phyloP scores from a whole-genome alignment of 306 rosid genomes.

The Citrullus amarus region DNA sequence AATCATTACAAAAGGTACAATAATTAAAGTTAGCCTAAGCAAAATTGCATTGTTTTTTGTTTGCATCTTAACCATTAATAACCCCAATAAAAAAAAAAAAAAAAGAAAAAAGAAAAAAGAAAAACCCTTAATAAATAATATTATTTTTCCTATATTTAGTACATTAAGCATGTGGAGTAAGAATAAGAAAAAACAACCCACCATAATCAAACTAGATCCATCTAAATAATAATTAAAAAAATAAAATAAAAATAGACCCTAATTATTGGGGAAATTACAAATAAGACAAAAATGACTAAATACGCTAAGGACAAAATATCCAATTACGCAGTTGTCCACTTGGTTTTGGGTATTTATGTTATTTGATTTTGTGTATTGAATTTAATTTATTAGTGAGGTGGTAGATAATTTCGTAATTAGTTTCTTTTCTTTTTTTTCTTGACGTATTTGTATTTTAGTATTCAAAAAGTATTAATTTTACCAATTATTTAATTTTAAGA shows the following conservation, averaged over 20 bases:
- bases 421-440: no score
- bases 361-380: neutral
- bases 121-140: neutral
- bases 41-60: neutral
- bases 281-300: neutral
- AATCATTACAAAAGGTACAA: neutral
- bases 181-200: neutral
- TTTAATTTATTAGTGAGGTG: neutral
- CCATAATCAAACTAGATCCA: neutral
- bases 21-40: neutral
- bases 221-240: neutral
- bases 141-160: neutral
- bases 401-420: neutral
- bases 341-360: neutral
- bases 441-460: neutral
- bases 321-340: neutral
- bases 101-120: no score
- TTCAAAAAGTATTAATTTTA: neutral
- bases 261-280: neutral
- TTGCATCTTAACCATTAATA: neutral
- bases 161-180: neutral
- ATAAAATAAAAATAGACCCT: neutral
- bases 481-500: no score
- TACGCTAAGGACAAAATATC: neutral
- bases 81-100: neutral